phyloP scores from a whole-genome alignment of 2,329 filamentous ascomycete genomes.

The Sporothrix curviconia region DNA sequence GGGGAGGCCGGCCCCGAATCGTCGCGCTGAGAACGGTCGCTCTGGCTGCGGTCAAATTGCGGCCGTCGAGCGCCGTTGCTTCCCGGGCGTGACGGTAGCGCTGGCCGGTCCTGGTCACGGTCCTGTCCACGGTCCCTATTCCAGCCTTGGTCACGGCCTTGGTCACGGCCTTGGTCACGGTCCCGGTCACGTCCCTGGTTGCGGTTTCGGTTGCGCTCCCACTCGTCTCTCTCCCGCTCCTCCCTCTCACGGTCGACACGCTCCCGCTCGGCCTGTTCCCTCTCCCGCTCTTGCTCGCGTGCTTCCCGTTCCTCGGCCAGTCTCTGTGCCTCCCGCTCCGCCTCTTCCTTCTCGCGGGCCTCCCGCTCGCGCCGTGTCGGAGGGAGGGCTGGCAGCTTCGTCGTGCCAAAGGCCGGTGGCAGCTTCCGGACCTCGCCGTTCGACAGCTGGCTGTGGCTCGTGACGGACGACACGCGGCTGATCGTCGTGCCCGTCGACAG shows the following conservation, averaged over 20 bases:
- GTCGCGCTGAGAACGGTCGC: too few species aligned
- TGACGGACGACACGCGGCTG: conserved; percentile 40
- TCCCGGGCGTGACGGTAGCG: conserved; percentile 11
- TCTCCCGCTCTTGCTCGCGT: not conserved
- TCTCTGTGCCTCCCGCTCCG: conserved; percentile 23
- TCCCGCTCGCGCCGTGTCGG: conserved; percentile 50
- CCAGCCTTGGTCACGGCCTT: not conserved
- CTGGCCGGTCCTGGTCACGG: not conserved
- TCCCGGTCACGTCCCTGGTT: conserved; percentile 6
- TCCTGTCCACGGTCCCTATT: not conserved
- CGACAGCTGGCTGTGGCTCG: conserved; percentile 34
- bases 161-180: too few species aligned
- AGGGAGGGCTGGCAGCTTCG: conserved; percentile 52
- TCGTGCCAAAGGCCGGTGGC: conserved; percentile 49
- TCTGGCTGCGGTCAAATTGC: not conserved
- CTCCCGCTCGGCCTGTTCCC: not conserved
- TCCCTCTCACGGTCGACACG: not conserved
- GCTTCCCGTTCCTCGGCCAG: not conserved
- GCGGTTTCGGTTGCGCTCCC: not conserved
- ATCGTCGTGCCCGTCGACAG: conserved; percentile 47
- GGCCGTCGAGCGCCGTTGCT: not conserved
- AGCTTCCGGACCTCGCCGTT: conserved; percentile 36
- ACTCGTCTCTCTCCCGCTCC: not conserved
- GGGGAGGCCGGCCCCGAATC: not conserved
- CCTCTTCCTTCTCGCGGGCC: conserved; percentile 27